phyloP scores from a whole-genome alignment of 192 early-diverging fungal genomes.

The Coemansia sp. region DNA sequence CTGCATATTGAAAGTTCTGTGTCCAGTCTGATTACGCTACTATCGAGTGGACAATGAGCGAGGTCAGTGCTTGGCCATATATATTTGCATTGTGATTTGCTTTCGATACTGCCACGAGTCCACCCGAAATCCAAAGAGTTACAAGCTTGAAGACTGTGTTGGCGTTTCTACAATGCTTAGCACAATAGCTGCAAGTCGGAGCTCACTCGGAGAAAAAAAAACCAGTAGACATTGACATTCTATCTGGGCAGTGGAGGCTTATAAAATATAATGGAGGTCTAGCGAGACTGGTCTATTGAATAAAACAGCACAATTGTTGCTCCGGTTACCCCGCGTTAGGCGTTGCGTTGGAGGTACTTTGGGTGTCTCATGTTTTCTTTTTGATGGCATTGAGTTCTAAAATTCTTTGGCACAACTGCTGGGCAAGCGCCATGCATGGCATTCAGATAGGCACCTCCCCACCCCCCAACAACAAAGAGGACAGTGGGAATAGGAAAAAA shows the following conservation, averaged over 20 bases:
- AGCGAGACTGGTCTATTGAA: background rate
- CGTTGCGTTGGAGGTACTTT: background rate
- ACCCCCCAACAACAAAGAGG: background rate
- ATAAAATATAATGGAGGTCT: background rate
- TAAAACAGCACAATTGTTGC: background rate
- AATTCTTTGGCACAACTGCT: constrained; percentile 3
- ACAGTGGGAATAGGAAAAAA: background rate
- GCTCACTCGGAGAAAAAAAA: background rate
- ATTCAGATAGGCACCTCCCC: background rate
- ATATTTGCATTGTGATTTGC: background rate
- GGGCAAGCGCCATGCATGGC: constrained; percentile 9
- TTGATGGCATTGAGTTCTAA: background rate
- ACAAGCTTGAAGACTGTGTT: background rate
- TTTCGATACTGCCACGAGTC: background rate
- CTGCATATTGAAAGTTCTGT: background rate
- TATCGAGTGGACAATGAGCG: background rate
- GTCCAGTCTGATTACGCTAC: background rate
- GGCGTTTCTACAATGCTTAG: background rate
- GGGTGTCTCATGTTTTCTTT: background rate
- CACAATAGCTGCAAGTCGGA: background rate
- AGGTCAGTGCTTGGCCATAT: background rate
- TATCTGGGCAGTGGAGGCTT: background rate
- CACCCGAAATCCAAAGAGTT: background rate
- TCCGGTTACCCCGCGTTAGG: constrained; percentile 5
- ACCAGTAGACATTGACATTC: background rate